phyloP scores from a whole-genome alignment of 1,284 basidiomycete species.

The Takashimella koratensis region DNA sequence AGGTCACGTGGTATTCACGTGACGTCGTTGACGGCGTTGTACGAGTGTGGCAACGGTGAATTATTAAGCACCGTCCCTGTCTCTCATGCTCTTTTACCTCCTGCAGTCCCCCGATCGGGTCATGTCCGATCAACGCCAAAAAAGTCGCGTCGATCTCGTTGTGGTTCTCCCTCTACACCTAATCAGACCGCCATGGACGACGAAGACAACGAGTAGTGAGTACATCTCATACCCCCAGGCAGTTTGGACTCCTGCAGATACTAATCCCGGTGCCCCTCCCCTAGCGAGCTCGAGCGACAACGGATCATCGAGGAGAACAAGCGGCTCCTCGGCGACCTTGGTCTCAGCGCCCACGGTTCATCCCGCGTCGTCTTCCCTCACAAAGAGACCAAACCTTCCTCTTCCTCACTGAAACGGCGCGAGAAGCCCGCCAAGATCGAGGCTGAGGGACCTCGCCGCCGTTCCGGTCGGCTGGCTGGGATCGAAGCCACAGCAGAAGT shows the following conservation, averaged over 20 bases:
- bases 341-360: constrained; percentile 37
- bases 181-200: neutral
- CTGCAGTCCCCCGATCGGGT: no score
- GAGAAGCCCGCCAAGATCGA: constrained; percentile 2
- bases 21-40: no score
- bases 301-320: constrained; percentile 49
- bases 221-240: neutral
- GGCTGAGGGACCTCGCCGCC: constrained; percentile 34
- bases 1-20: no score
- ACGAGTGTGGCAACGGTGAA: no score
- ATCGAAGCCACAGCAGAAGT: constrained; percentile 38
- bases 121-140: no score
- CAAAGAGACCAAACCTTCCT: constrained; percentile 3
- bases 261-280: neutral
- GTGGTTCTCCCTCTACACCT: neutral
- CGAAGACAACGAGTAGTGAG: neutral
- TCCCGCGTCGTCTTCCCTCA: constrained; percentile 20
- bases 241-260: no score
- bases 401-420: constrained; percentile 5
- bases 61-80: no score
- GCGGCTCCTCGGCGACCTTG: constrained; percentile 46
- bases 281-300: constrained; percentile 47
- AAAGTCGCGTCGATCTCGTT: neutral
- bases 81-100: no score
- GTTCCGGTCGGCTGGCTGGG: constrained; percentile 37